Base-by-base conservation (phyloP, 805 yeast genomes). In the Myxozyma vanderwaltii region DNA sequence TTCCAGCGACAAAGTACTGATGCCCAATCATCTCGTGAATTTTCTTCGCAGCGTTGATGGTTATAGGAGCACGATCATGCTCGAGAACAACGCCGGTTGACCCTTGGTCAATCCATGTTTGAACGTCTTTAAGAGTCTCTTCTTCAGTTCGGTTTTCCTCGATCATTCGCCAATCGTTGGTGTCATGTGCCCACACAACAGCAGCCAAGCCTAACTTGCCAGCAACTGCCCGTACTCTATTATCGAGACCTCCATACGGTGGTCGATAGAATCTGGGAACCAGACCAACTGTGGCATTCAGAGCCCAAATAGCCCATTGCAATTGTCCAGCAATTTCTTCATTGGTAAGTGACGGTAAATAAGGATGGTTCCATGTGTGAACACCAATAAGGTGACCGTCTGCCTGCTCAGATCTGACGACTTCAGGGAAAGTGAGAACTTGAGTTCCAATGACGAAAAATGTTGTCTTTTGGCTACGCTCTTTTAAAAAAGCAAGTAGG, bases 221-320 rank as follows among this genome's bases (percentile, higher is more conserved):
- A 15, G 89, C 81, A 55, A 92, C 88, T 1, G 85, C 75, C 58
- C 98, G 77, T 0, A 92, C 87, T 54, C 98, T 77, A 71, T 91
- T 86, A 74, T 92, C 99, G 35, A 89, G 79, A 0, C 96, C 97
- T 0, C 98, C 99, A 70, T 89, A 92, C 0, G 99, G 99, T 0
- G 99, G 99, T 66, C 99, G 81, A 72, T 88, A 92, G 88, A 92
- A 92, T 69, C 86, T 86, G 5, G 99, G 99, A 8, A 88, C 71
- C 68, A 91, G 91, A 27, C 85, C 78, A 0, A 89, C 88, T 0
- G 97, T 91, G 0, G 97, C 97, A 75, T 92, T 91, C 91, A 91
- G 89, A 4, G 97, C 97, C 97, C 97, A 92, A 33, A 90, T 84
- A 1, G 95, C 85, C 99, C 99, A 92, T 72, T 91, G 86, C 39